phyloP scores from a whole-genome alignment of 805 yeast species.

The Ogataea ganodermae region DNA sequence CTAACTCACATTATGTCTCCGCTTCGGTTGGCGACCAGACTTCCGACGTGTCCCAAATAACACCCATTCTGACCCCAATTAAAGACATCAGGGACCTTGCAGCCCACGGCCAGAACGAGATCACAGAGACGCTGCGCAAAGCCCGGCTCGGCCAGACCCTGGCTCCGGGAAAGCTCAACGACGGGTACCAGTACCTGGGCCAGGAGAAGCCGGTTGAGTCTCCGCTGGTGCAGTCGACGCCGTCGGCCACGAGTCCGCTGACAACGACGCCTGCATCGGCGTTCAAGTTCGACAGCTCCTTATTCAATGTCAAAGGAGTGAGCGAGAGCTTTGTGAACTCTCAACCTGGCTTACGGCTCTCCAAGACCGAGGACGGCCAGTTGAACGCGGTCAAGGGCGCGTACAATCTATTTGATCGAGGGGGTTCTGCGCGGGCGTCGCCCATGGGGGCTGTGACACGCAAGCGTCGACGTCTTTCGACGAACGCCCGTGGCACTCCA shows the following conservation, averaged over 20 bases:
- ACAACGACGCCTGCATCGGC: not conserved
- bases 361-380: slow-evolving; percentile 24
- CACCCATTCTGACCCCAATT: slow-evolving; percentile 19
- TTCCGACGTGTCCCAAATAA: slow-evolving; percentile 6
- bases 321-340: slow-evolving; percentile 26
- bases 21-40: too few relatives aligned
- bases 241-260: not conserved
- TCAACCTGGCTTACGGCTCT: slow-evolving; percentile 26
- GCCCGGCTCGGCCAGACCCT: slow-evolving; percentile 31
- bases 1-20: too few relatives aligned
- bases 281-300: slow-evolving; percentile 13
- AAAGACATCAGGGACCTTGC: slow-evolving; percentile 2
- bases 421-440: slow-evolving; percentile 12
- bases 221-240: slow-evolving; percentile 16
- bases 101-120: slow-evolving; percentile 9
- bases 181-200: slow-evolving; percentile 21
- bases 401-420: slow-evolving; percentile 31
- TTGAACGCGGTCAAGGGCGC: slow-evolving; percentile 34
- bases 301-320: slow-evolving; percentile 15
- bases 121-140: slow-evolving; percentile 28
- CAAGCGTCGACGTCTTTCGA: slow-evolving; percentile 22
- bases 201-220: not conserved
- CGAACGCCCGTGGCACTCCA: slow-evolving; percentile 3
- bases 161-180: slow-evolving; percentile 27
- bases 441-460: slow-evolving; percentile 15